Conservation (phyloP, 768 basidiomycete genomes). For the Sutorius australiensis region DNA sequence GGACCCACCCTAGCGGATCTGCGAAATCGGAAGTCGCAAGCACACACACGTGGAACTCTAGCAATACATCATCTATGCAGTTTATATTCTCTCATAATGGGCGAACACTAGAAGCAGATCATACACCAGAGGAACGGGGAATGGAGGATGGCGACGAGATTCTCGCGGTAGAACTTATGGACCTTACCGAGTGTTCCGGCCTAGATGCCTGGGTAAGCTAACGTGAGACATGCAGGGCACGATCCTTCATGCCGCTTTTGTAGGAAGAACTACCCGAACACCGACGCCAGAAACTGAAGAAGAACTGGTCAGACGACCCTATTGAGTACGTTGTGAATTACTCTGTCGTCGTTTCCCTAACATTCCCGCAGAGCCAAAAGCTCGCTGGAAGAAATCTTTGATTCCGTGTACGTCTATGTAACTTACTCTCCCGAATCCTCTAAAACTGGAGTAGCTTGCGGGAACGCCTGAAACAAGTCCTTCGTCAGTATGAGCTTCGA, state of each 20-base stretch:
- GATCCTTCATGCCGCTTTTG: constrained; percentile 5
- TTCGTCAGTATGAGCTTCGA: constrained; percentile 84
- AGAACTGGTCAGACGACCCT: constrained; percentile 77
- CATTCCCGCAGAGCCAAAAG: constrained; percentile 54
- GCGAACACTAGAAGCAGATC: constrained; percentile 71
- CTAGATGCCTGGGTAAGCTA: constrained; percentile 59
- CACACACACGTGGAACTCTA: constrained; percentile 39
- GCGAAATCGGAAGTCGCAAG: constrained; percentile 50
- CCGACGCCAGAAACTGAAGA: constrained; percentile 66
- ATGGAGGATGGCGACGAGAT: constrained; percentile 90
- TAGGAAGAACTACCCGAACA: constrained; percentile 67
- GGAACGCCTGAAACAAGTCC: constrained; percentile 81
- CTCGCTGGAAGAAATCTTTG: constrained; percentile 80
- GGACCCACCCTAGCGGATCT: constrained; percentile 43
- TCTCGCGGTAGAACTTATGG: constrained; percentile 86
- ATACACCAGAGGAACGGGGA: constrained; percentile 81
- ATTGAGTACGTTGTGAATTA: constrained; percentile 51
- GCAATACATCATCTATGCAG: constrained; percentile 51
- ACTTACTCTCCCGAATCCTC: neutral
- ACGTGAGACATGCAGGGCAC: neutral
- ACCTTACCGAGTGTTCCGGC: constrained; percentile 68
- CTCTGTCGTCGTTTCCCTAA: neutral
- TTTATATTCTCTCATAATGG: constrained; percentile 87
- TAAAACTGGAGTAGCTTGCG: constrained; percentile 52
- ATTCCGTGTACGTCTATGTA: constrained; percentile 62